Evolutionary conservation across 1,284 basidiomycete species (phyloP), one percentile per base, ranked within the genome.

Genomic region (Apiotrichum veenhuisii): DNA sequence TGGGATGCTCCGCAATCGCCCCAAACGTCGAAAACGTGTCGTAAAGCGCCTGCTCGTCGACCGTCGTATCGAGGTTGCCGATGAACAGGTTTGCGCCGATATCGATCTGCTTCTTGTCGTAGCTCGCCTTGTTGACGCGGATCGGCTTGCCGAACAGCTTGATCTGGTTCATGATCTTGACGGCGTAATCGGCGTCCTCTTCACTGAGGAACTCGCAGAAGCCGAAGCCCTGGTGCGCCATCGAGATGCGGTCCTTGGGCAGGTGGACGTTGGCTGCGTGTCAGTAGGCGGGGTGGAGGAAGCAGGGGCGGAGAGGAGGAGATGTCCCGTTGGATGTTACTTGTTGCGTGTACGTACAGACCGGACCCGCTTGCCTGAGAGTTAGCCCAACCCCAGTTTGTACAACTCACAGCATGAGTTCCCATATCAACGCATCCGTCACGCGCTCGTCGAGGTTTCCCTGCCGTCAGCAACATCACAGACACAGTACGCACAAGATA

Each of bases 81-180:
- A 98, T 88, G 73, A 98, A 98, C 49, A 98, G 80, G 76, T 98
- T 98, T 18, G 95, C 95, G 47, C 96, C 95, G 50, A 98, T 93
- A 69, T 98, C 96, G 43, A 98, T 82, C 79, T 96, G 92, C 76
- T 97, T 97, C 80, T 95, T 91, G 77, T 96, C 92, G 51, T 90
- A 91, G n/a, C 88, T 90, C 3, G 90, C 90, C 86, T 96, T 97
- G 83, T 97, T 97, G 66, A 98, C 94, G 65, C 95, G 83, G 61
- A 98, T 96, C 34, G 95, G 95, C 74, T 98, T 98, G 42, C 96
- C 95, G 83, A 90, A 98, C 50, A 98, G 80, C 79, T 98, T 98
- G 76, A 98, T 97, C 80, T 98, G 95, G 77, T 98, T 98, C 93
- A 98, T 95, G 70, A 98, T 97, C 81, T 96, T 96, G 82, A 92